Base-by-base conservation (phyloP, 1,139 yeast genomes). In the Hansenula lynferdii region DNA sequence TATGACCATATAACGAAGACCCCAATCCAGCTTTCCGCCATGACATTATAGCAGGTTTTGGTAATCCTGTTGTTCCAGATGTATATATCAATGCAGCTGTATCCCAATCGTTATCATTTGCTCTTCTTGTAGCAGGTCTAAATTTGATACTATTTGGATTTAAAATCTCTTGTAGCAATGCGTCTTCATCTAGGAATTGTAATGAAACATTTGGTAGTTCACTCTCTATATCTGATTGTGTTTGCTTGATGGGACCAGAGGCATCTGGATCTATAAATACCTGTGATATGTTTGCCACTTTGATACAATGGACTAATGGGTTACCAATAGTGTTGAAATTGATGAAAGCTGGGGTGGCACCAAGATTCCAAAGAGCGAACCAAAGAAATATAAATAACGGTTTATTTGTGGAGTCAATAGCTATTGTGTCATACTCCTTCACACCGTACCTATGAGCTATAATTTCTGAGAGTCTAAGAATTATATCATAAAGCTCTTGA, bases 41-140 rank as follows among this genome's bases (percentile, higher is more conserved):
- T 5, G 95, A 82, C 80, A 90, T 83, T 45, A 86, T 82, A 5
- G 96, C 97, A 5, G 97, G 86, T 61, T 92, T 92, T 12, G 98
- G 97, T 47, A 89, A 64, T 0, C 97, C 97, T 0, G 97, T 87
- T 9, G 97, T 90, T 33, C 98, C 98, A 0, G 95, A 85, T 2
- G 98, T 92, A 59, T 83, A 90, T 42, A 92, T 85, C 51, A 86
- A 70, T 45, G 82, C 73, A 26, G 86, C 80, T 10, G 92, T 75
- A 42, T 77, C 76, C 50, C 69, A 75, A 55, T 80, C 85, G 8
- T 66, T 59, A 42, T 77, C 77, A 7, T 61, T 62, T 5, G 75
- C 73, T 48, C 83, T 73, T 62, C 92, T 74, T 9, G 75, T 61
- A 4, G 60, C 64, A 40, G 82, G 79, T 49, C 87, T 64, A 49